Evolutionary conservation across 305 asterid species (phyloP).

Genomic region (Coffea humblotiana): DNA sequence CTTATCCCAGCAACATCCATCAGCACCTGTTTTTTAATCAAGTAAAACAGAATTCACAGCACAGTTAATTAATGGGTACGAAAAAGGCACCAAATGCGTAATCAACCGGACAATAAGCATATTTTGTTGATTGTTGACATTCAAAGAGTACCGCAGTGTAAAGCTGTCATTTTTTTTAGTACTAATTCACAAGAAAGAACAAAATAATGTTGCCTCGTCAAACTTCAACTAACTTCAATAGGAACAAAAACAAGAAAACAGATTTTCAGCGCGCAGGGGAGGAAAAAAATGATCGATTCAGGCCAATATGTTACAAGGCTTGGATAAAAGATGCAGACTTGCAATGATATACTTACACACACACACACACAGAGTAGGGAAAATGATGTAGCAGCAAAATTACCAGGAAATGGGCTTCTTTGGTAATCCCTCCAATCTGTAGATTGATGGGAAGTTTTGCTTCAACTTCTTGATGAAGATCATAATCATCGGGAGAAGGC

Average conservation of each 20-base stretch:
- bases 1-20: slow-evolving; percentile 47
- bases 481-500: slow-evolving; percentile 7
- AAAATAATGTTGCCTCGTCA: background rate
- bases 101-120: background rate
- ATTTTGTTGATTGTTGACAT: background rate
- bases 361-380: too few species aligned
- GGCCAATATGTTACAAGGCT: too few species aligned
- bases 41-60: background rate
- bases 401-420: slow-evolving; percentile 58
- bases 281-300: too few species aligned
- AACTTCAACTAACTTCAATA: too few species aligned
- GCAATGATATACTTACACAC: too few species aligned
- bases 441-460: slow-evolving; percentile 48
- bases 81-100: background rate
- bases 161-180: slow-evolving; percentile 5
- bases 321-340: too few species aligned
- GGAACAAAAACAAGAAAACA: background rate
- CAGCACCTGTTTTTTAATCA: slow-evolving; percentile 4
- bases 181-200: background rate
- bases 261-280: background rate
- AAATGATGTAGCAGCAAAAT: slow-evolving; percentile 1
- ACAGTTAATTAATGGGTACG: background rate
- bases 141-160: slow-evolving; percentile 6
- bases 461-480: slow-evolving; percentile 24
- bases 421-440: slow-evolving; percentile 38